These are phyloP conservation scores for Trichosporon sp. DNA, from an alignment of 1,284 basidiomycete species.

Conservation along the genomic window DNA sequence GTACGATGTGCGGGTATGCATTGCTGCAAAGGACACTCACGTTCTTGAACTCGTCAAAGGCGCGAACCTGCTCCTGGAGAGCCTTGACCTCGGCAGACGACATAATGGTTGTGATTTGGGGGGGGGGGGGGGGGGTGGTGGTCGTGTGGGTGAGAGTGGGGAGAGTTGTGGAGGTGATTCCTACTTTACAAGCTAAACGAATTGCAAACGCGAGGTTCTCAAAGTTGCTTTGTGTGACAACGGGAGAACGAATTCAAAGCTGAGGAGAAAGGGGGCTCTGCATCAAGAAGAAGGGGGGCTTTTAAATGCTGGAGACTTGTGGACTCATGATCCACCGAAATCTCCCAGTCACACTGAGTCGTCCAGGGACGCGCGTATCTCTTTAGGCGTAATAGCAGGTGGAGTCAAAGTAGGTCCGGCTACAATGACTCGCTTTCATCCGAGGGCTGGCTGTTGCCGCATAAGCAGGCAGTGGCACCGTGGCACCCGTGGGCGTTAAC, in stretches of 20 bases:
- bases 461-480: not conserved
- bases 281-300: not conserved
- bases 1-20: not conserved
- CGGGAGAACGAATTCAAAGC: conserved; percentile 13
- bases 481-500: conserved; percentile 12
- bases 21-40: conserved; percentile 57
- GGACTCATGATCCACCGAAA: conserved; percentile 14
- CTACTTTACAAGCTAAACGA: not conserved
- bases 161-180: not conserved
- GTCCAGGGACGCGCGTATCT: conserved; percentile 14
- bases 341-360: conserved; percentile 13
- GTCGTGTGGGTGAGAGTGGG: conserved; percentile 10
- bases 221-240: not conserved
- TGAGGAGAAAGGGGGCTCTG: conserved; percentile 14
- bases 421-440: conserved; percentile 17
- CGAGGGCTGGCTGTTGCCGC: not conserved
- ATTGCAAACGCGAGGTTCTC: conserved; percentile 1
- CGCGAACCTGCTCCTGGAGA: conserved; percentile 79
- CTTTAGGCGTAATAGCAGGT: conserved; percentile 16
- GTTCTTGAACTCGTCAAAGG: conserved; percentile 91
- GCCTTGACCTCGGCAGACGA: conserved; percentile 51
- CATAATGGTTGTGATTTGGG: conserved; percentile 1
- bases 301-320: conserved; percentile 17
- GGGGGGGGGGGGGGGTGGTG: not conserved
- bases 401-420: conserved; percentile 19